Evolutionary conservation across 176 grass and related monocot species (phyloP).

Genomic region (Aegilops speltoides): DNA sequence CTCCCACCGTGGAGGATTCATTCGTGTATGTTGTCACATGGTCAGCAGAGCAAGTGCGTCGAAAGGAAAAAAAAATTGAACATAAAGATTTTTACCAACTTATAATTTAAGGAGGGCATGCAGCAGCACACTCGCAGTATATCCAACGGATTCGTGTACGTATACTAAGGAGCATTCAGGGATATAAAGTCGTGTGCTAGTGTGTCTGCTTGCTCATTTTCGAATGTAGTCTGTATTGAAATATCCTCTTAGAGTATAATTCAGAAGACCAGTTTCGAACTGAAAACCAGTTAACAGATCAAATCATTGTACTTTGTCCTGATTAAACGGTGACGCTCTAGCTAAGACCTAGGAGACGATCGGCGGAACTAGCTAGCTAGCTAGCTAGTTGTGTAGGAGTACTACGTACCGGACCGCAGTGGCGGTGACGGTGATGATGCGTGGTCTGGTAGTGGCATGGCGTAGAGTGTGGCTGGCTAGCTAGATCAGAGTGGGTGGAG

Average conservation of each 20-base stretch:
- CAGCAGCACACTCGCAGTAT: background rate
- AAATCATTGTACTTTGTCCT: too few species aligned
- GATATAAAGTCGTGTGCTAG: too few species aligned
- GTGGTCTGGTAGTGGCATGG: background rate
- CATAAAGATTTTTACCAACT: too few species aligned
- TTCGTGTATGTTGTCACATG: slow-evolving; percentile 15
- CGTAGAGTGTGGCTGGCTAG: background rate
- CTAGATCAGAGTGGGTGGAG: background rate
- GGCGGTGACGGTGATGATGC: background rate
- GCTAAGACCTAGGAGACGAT: background rate
- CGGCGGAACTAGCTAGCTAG: background rate
- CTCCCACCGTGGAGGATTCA: slow-evolving; percentile 7
- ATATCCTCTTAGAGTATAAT: too few species aligned
- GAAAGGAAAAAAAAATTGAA: too few species aligned
- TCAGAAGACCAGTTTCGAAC: too few species aligned
- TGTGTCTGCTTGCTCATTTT: too few species aligned
- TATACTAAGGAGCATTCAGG: too few species aligned
- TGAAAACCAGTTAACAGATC: too few species aligned
- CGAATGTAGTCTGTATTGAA: too few species aligned
- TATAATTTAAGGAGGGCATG: background rate
- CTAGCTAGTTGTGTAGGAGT: too few species aligned
- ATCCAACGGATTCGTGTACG: background rate
- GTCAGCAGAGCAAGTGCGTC: background rate
- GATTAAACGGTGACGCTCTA: too few species aligned
- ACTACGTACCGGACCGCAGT: background rate